Evolutionary conservation across 2,329 filamentous ascomycete species (phyloP), one percentile per base, ranked within the genome.

Genomic region (Fusarium dimerum): DNA sequence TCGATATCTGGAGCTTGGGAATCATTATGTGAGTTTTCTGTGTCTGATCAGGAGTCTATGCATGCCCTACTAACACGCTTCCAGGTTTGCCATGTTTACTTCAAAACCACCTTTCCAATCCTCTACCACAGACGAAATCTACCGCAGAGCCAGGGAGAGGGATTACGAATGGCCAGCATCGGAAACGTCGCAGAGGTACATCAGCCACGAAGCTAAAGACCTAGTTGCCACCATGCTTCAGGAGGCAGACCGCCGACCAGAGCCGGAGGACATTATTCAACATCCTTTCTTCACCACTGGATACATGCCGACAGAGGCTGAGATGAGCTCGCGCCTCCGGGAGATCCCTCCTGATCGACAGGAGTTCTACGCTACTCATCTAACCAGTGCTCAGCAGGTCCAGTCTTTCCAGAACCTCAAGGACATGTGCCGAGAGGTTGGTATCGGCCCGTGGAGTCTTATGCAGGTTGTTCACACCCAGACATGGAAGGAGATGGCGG

Each of bases 71-170:
- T 61, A 54, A 64, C 59, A 30, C 26, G 32, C 36, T 11, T 15
- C 30, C 61, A 91, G 88, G 71, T 97, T 96, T 74, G 95, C 94
- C 45, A 93, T 99, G 84, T 88, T 97, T 43, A 94, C 94, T 8
- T 96, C 94, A 17, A 95, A 93, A 65, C 93, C 94, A 1, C 94
- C 94, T 1, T 99, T 99, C 71, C 94, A 99, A 73, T 96, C 94
- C 12, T 86, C 87, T 12, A 93, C 89, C 40, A 89, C 89, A 16
- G 89, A 94, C 68, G 89, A 93, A 67, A 94, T 94, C 55, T 94
- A 94, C 73, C 84, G 78, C 71, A 84, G 81, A 71, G 87, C 84
- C 49, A 75, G 79, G 63, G 83, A 87, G 62, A 80, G 88, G 61
- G 88, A 92, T 65, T 93, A 92, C 68, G 86, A 89, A 66, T 93